phyloP scores from a whole-genome alignment of 768 basidiomycete genomes.

The Psilocybe cubensis region DNA sequence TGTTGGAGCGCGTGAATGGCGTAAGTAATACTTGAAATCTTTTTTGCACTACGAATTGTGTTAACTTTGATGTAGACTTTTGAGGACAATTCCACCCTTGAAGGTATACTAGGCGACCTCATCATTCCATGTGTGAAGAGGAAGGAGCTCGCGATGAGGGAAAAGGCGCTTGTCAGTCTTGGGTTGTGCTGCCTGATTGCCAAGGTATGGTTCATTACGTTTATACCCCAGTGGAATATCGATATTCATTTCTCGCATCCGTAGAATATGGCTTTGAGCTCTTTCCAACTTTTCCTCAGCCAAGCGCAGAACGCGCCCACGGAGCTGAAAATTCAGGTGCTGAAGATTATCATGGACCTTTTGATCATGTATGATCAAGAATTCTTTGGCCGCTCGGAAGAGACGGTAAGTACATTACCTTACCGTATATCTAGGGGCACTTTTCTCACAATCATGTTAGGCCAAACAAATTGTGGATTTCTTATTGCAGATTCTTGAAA shows the following conservation, averaged over 20 bases:
- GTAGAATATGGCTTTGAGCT: conserved; percentile 62
- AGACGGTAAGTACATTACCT: conserved; percentile 36
- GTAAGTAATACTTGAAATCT: conserved; percentile 50
- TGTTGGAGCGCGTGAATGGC: conserved; percentile 90
- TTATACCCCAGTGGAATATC: background rate
- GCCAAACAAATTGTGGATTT: conserved; percentile 47
- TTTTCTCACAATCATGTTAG: conserved; percentile 19
- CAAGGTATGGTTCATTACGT: conserved; percentile 43
- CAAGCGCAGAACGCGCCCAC: conserved; percentile 81
- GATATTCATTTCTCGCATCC: background rate
- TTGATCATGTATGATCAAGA: conserved; percentile 88
- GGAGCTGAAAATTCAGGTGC: conserved; percentile 73
- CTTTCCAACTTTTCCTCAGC: conserved; percentile 80
- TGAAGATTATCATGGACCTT: conserved; percentile 89
- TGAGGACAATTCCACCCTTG: conserved; percentile 78
- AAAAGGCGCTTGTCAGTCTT: conserved; percentile 79
- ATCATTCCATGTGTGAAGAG: conserved; percentile 90
- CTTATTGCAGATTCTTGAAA: conserved; percentile 53
- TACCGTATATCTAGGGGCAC: background rate
- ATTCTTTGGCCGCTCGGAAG: conserved; percentile 59
- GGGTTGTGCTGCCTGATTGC: conserved; percentile 89
- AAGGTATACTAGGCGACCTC: conserved; percentile 81
- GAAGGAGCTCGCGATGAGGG: conserved; percentile 81
- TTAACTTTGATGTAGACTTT: conserved; percentile 59
- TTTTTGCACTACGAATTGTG: conserved; percentile 2